Base-by-base conservation (phyloP, 352 stramenopile genomes). In the Globisporangium yorkense region DNA sequence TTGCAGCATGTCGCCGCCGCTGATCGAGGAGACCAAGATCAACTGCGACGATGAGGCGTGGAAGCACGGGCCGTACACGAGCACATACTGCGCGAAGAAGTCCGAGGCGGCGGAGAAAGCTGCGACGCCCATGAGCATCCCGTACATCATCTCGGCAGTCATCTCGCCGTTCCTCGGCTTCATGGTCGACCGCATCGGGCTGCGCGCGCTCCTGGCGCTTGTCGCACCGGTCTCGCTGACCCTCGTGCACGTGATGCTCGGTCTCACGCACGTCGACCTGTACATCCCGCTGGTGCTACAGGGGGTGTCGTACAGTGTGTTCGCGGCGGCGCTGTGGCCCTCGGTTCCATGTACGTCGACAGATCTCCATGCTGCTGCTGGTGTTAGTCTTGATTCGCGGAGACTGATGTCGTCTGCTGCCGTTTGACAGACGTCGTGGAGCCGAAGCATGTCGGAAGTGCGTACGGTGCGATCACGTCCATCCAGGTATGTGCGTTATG, bases 391-490 rank as follows among this genome's bases (percentile, higher is more conserved):
- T 43, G n/a, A 16, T 2, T 9, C 18, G 2, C 6, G 40, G n/a
- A 21, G 41, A 20, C 21, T 35, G 10, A 27, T 46, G 44, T 21
- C 43, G 20, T 21, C 44, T 3, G 59, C 21, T 51, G 51, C 2
- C 49, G 9, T 40, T 20, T 5, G 24, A 13, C 54, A 83, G 84
- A 97, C 47, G 83, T 97, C 46, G 91, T 98, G 5, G 74, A 95
- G 45, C 70, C 84, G 46, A 83, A 91, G 60, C 86, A 90, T 43
- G 83, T 94, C 12, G 94, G 92, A 41, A 96, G 87, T 49, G 94
- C 91, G 4, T 98, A 97, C 67, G 94, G 94, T 27, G 77, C 95
- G 8, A 96, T 98, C 61, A 97, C 89, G 31, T 92, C 88, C n/a
- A 94, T 97, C 37, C 92, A 94, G 67, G 84, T 90, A 47, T n/a